Evolutionary conservation across 768 basidiomycete species (phyloP).

Genomic region (Kwoniella bestiolae): DNA sequence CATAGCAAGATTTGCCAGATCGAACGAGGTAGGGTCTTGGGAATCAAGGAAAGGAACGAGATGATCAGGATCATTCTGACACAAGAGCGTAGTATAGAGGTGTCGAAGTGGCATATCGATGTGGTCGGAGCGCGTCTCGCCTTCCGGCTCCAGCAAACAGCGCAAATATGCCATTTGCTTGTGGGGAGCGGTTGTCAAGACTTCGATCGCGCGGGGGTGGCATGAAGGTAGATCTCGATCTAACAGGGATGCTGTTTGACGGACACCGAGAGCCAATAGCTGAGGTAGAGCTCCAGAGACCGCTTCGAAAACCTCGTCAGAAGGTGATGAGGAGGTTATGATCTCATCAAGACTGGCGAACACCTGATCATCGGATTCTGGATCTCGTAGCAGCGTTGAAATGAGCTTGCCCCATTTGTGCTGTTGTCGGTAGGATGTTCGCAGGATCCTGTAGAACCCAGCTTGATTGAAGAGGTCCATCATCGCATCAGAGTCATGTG

Average conservation of each 20-base stretch:
- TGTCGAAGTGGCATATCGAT: slow-evolving; percentile 62
- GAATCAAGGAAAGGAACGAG: slow-evolving; percentile 69
- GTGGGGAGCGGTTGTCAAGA: slow-evolving; percentile 62
- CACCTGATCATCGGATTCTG: slow-evolving; percentile 63
- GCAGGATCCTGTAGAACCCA: slow-evolving; percentile 88
- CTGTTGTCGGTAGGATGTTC: slow-evolving; percentile 77
- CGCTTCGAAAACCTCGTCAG: slow-evolving; percentile 42
- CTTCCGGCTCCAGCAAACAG: slow-evolving; percentile 69
- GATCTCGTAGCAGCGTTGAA: slow-evolving; percentile 74
- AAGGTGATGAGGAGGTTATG: slow-evolving; percentile 54
- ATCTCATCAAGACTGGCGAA: slow-evolving; percentile 71
- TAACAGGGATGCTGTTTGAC: slow-evolving; percentile 72
- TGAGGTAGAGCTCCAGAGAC: slow-evolving; percentile 68
- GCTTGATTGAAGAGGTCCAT: slow-evolving; percentile 74
- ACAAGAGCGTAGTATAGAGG: slow-evolving; percentile 74
- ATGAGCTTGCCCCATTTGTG: slow-evolving; percentile 75
- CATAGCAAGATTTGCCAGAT: slow-evolving; percentile 64
- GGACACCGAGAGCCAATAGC: slow-evolving; percentile 68
- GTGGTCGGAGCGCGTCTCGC: slow-evolving; percentile 55
- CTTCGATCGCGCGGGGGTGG: slow-evolving; percentile 69
- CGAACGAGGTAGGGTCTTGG: slow-evolving; percentile 64
- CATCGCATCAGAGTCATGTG: slow-evolving; percentile 73
- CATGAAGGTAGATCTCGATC: slow-evolving; percentile 70
- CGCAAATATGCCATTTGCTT: slow-evolving; percentile 77
- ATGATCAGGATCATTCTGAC: slow-evolving; percentile 68